phyloP scores from a whole-genome alignment of 1,139 yeast species.

The Taiozyma sp. region DNA sequence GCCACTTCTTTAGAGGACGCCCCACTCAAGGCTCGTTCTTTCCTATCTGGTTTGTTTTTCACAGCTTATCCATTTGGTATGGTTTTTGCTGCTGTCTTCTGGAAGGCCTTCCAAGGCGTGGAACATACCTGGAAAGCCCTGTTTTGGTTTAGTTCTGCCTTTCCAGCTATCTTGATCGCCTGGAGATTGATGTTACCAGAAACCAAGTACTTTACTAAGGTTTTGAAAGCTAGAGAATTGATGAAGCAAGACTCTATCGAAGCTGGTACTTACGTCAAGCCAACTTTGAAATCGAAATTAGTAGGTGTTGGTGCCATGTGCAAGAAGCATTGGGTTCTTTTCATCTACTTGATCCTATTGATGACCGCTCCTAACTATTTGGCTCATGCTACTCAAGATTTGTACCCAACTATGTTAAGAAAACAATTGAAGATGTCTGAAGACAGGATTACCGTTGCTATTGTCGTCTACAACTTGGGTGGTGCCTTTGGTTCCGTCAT shows the following conservation, averaged over 20 bases:
- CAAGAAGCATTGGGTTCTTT: slow-evolving; percentile 39
- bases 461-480: slow-evolving; percentile 44
- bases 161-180: slow-evolving; percentile 34
- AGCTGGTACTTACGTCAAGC: slow-evolving; percentile 11
- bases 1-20: slow-evolving; percentile 41
- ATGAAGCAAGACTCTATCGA: slow-evolving; percentile 33
- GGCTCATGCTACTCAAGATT: slow-evolving; percentile 53
- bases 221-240: slow-evolving; percentile 18
- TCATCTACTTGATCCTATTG: slow-evolving; percentile 39
- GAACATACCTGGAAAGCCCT: slow-evolving; percentile 43
- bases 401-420: slow-evolving; percentile 44
- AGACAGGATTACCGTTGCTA: slow-evolving; percentile 39
- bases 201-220: slow-evolving; percentile 21
- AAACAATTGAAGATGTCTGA: slow-evolving; percentile 34
- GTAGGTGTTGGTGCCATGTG: slow-evolving; percentile 5
- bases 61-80: slow-evolving; percentile 41
- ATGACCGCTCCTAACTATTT: slow-evolving; percentile 49
- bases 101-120: slow-evolving; percentile 33
- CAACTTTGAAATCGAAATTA: slow-evolving; percentile 22
- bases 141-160: slow-evolving; percentile 51
- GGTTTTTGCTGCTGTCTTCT: slow-evolving; percentile 38
- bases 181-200: slow-evolving; percentile 39
- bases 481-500: slow-evolving; percentile 47
- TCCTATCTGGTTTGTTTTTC: slow-evolving; percentile 38
- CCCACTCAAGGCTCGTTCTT: slow-evolving; percentile 34